Evolutionary conservation across 331 rosid genomes (phyloP).

Genomic region (Cucumis variabilis): DNA sequence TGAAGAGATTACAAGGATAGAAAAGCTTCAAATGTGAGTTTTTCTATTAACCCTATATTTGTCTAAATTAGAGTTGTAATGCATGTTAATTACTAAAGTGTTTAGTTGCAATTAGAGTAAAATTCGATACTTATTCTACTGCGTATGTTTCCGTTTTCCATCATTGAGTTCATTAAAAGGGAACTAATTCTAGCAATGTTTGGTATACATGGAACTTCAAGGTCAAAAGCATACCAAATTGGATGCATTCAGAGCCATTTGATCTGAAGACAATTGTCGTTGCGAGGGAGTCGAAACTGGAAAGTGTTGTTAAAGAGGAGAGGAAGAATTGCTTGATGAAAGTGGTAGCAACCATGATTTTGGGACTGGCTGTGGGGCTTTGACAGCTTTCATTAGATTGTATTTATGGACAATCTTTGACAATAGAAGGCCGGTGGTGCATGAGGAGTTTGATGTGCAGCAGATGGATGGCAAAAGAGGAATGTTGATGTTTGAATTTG

Average conservation of each 20-base stretch:
- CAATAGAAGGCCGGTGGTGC: conserved; percentile 76
- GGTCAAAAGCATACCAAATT: conserved; percentile 60
- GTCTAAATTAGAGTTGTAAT: too few species aligned
- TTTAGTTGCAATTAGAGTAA: too few species aligned
- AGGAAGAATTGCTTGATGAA: conserved; percentile 62
- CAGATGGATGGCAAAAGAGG: conserved; percentile 53
- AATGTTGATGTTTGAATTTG: conserved; percentile 55
- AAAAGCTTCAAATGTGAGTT: too few species aligned
- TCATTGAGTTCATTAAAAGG: conserved; percentile 52
- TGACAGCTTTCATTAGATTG: conserved; percentile 68
- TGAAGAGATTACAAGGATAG: too few species aligned
- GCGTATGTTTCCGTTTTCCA: too few species aligned
- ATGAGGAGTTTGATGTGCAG: conserved; percentile 69
- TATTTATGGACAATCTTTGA: conserved; percentile 91
- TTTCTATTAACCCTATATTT: too few species aligned
- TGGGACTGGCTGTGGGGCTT: conserved; percentile 96
- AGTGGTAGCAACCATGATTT: conserved; percentile 76
- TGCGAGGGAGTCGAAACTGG: conserved; percentile 45
- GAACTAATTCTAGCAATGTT: conserved; percentile 55
- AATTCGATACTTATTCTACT: too few species aligned
- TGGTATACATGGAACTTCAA: conserved; percentile 79
- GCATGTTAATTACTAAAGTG: too few species aligned
- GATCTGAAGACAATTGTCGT: conserved; percentile 53
- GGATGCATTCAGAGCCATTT: conserved; percentile 88
- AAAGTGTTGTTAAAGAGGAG: conserved; percentile 44